Percentiles rank a stretch among this genome's conserved stretches.
Evolutionary conservation across 202 grass and related monocot genomes (phyloP).

Genomic region (Musa balbisiana): DNA sequence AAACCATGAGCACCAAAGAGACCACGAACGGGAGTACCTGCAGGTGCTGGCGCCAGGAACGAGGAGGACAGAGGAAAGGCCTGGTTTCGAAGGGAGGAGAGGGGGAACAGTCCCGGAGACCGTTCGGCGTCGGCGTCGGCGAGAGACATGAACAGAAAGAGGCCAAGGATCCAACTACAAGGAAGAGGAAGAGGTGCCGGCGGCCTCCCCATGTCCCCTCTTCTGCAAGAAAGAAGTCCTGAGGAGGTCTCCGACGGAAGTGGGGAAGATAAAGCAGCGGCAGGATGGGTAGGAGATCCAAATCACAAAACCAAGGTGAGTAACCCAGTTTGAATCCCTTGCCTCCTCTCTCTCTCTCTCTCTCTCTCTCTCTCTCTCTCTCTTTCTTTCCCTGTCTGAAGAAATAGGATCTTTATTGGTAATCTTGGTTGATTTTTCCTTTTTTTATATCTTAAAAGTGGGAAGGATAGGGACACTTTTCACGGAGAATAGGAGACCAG

Average conservation of each 20-base stretch:
- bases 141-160: not conserved
- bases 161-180: not conserved
- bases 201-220: not conserved
- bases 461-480: not conserved
- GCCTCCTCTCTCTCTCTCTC: not conserved
- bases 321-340: not conserved
- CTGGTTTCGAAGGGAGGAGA: not conserved
- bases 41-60: not conserved
- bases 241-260: not conserved
- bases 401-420: not conserved
- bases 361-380: not conserved
- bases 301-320: not conserved
- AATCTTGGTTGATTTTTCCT: not conserved
- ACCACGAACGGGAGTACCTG: not conserved
- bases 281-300: not conserved
- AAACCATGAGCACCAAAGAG: not conserved
- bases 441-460: not conserved
- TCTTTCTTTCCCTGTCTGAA: not conserved
- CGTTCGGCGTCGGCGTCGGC: not conserved
- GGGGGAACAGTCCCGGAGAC: not conserved
- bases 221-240: not conserved
- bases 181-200: not conserved
- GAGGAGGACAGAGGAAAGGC: slow-evolving; percentile 1
- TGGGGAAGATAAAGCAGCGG: not conserved
- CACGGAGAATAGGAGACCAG: not conserved